These are phyloP conservation scores for Eucalyptus sideroxylon DNA, from an alignment of 345 rosid genomes.

Conservation along the genomic window DNA sequence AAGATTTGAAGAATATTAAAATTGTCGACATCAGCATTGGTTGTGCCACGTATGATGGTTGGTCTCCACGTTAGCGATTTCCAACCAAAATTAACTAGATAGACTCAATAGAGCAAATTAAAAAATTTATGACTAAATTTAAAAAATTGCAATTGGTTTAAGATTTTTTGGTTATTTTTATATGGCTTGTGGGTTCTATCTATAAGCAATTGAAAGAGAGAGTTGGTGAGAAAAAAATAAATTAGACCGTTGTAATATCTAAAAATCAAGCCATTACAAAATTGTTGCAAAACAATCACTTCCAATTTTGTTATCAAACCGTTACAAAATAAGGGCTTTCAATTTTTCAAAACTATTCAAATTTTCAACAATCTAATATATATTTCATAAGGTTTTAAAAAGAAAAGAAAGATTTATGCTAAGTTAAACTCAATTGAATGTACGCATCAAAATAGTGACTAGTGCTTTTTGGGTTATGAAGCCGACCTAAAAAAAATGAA, in stretches of 20 bases:
- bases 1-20: too few species aligned
- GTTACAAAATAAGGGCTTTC: not conserved
- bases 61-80: not conserved
- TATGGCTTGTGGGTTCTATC: too few species aligned
- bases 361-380: too few species aligned
- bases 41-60: not conserved
- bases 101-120: not conserved
- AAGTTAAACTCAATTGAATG: not conserved
- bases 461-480: too few species aligned
- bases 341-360: not conserved
- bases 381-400: not conserved
- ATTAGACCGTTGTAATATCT: too few species aligned
- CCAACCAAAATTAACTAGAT: not conserved
- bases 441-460: too few species aligned
- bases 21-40: accelerated
- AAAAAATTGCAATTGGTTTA: not conserved
- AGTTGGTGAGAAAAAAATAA: too few species aligned
- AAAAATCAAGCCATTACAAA: not conserved
- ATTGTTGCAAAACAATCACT: not conserved
- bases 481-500: too few species aligned
- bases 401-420: too few species aligned
- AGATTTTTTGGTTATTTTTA: too few species aligned
- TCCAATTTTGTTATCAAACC: too few species aligned
- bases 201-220: too few species aligned
- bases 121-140: not conserved